A percentile compares a stretch with the other conserved stretches of the same genome.
These are phyloP conservation scores for Boletus tylopilopsis DNA, from an alignment of 768 basidiomycete species.

Conservation along the genomic window DNA sequence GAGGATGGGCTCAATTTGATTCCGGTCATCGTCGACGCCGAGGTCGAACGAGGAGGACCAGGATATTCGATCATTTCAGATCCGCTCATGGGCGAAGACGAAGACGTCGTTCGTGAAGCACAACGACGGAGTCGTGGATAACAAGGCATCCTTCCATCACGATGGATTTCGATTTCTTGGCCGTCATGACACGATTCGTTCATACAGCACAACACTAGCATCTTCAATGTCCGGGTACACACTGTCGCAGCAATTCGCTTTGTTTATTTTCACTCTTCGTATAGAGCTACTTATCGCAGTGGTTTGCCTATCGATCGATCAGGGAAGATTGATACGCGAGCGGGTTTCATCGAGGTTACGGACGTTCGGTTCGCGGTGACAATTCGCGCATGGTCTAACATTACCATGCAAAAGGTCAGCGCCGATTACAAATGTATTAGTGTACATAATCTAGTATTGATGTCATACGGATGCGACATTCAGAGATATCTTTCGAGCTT, in stretches of 20 bases:
- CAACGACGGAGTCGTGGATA: background rate
- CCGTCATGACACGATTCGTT: background rate
- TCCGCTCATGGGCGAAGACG: constrained; percentile 11
- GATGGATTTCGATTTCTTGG: no score
- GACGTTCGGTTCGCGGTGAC: no score
- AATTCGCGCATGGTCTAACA: no score
- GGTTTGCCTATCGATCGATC: no score
- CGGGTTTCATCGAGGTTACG: no score
- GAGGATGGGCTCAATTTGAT: background rate
- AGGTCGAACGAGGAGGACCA: constrained; percentile 9
- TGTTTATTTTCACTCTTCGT: no score
- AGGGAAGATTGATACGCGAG: no score
- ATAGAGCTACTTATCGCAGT: no score
- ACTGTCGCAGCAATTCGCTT: no score
- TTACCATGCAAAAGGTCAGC: background rate
- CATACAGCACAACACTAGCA: background rate
- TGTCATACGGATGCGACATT: background rate
- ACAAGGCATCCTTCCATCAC: background rate
- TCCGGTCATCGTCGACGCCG: constrained; percentile 8
- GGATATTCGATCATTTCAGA: constrained; percentile 10
- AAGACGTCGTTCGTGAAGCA: constrained; percentile 8
- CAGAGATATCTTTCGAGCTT: constrained; percentile 13
- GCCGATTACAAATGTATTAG: background rate
- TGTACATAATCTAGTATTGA: background rate
- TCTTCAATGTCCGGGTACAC: background rate